phyloP scores from a whole-genome alignment of 345 rosid genomes.

The Barbarea vulgaris region DNA sequence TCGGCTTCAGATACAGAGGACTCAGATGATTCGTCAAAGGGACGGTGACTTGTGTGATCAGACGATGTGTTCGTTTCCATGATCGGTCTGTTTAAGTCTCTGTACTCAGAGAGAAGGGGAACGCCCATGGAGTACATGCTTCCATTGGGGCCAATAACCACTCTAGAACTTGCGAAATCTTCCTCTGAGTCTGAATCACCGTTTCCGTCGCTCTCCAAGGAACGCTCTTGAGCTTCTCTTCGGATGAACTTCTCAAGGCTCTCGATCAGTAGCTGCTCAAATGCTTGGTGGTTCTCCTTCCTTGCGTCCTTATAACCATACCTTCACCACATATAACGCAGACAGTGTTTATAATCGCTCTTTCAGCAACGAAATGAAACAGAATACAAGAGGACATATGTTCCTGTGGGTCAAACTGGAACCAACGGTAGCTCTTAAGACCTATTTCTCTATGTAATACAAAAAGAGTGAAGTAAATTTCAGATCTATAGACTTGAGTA shows the following conservation, averaged over 20 bases:
- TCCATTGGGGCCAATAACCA: constrained; percentile 90
- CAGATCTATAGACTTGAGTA: constrained; percentile 7
- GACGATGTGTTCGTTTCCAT: constrained; percentile 63
- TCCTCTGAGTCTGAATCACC: constrained; percentile 69
- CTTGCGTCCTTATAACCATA: constrained; percentile 96
- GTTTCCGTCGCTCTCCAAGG: constrained; percentile 86
- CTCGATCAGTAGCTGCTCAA: constrained; percentile 95
- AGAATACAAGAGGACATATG: background rate
- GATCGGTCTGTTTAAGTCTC: constrained; percentile 42
- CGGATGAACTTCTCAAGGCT: constrained; percentile 97
- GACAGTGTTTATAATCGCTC: background rate
- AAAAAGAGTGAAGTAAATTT: background rate
- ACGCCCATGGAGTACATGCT: constrained; percentile 83
- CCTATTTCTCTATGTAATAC: background rate
- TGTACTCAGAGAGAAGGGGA: constrained; percentile 80
- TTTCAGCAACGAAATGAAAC: background rate
- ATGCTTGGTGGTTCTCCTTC: constrained; percentile 92
- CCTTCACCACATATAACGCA: constrained; percentile 46
- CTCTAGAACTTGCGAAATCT: constrained; percentile 53
- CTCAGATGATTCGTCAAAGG: constrained; percentile 39
- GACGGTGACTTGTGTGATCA: constrained; percentile 21
- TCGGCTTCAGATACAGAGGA: constrained; percentile 59
- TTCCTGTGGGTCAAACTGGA: background rate
- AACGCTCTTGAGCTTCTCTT: constrained; percentile 91
- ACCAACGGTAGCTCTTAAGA: background rate